Base-by-base conservation (phyloP, 2,329 filamentous ascomycete species). In the Basipetospora chlamydospora region DNA sequence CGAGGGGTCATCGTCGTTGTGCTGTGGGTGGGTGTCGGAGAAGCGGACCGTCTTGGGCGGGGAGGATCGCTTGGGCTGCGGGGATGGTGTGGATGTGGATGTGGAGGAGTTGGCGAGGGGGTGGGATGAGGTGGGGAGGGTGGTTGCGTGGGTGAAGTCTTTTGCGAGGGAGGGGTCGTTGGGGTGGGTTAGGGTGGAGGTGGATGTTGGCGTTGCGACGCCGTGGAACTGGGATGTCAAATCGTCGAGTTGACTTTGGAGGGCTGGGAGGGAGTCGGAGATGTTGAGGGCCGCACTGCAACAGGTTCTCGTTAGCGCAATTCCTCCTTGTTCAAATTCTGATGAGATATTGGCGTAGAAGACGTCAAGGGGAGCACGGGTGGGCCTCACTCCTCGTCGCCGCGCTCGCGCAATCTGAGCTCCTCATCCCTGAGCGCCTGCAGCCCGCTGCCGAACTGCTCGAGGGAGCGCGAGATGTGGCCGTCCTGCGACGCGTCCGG, bases 31-130 rank as follows among this genome's bases (percentile, higher is more conserved):
- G 11, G 70, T 67, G 56, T 92, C 80, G 52, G 74, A 78, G 68
- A 94, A 94, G 41, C 86, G 81, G 31, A 94, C 86, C n/a, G 78
- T 79, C 57, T 90, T 88, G 37, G 73, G 52, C n/a, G n/a, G n/a
- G n/a, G n/a, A n/a, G n/a, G n/a, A n/a, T n/a, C n/a, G n/a, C n/a
- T n/a, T n/a, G n/a, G n/a, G n/a, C n/a, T n/a, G n/a, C n/a, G n/a
- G n/a, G n/a, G n/a, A n/a, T n/a, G n/a, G n/a, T n/a, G n/a, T n/a
- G n/a, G n/a, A n/a, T n/a, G n/a, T n/a, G 31, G 57, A 56, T 40
- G 51, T 49, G 35, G 50, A 43, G 41, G 44, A 45, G 46, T 44
- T 45, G 50, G 50, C 52, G 51, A 50, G 49, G 40, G 51, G 38
- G 38, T 50, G 45, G 36, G 46, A 29, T 2, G 49, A 47, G 30